Conservation (phyloP, 1,284 basidiomycete genomes). For the Macrocybe sp. region DNA sequence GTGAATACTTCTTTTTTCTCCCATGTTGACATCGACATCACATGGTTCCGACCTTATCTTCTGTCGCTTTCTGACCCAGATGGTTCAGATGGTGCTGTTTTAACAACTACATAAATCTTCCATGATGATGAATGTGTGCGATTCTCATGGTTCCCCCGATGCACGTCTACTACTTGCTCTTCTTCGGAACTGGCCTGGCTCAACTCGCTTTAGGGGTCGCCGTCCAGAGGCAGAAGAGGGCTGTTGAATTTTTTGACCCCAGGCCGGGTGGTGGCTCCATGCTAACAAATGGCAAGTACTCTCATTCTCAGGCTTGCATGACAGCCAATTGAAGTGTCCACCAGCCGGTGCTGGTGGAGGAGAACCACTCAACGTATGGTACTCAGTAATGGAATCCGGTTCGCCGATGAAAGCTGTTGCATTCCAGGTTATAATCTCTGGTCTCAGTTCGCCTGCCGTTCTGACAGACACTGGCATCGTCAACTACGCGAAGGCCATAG, state of each 20-base stretch:
- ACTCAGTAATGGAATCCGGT: not conserved
- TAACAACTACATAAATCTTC: too few relatives aligned
- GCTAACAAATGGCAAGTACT: constrained; percentile 34
- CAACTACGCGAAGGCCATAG: constrained; percentile 57
- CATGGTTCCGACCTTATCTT: too few relatives aligned
- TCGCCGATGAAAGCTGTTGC: not conserved
- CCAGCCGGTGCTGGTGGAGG: constrained; percentile 42
- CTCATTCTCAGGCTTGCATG: not conserved
- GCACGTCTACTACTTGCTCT: too few relatives aligned
- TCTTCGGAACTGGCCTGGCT: too few relatives aligned
- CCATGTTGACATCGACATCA: too few relatives aligned
- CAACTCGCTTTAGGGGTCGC: not conserved
- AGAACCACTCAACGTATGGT: constrained; percentile 56
- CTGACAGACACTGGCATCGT: constrained; percentile 51
- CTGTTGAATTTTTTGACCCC: constrained; percentile 42
- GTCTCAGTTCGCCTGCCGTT: constrained; percentile 49
- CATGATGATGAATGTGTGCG: too few relatives aligned
- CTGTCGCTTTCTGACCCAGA: too few relatives aligned
- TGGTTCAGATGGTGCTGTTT: too few relatives aligned
- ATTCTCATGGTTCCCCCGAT: too few relatives aligned
- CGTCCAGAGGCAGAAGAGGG: constrained; percentile 4
- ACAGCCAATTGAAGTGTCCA: too few relatives aligned
- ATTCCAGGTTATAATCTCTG: constrained; percentile 50
- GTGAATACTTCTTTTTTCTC: too few relatives aligned
- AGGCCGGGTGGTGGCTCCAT: constrained; percentile 44